Conservation (phyloP, 192 early-diverging fungal genomes). For the Podila epigama region DNA sequence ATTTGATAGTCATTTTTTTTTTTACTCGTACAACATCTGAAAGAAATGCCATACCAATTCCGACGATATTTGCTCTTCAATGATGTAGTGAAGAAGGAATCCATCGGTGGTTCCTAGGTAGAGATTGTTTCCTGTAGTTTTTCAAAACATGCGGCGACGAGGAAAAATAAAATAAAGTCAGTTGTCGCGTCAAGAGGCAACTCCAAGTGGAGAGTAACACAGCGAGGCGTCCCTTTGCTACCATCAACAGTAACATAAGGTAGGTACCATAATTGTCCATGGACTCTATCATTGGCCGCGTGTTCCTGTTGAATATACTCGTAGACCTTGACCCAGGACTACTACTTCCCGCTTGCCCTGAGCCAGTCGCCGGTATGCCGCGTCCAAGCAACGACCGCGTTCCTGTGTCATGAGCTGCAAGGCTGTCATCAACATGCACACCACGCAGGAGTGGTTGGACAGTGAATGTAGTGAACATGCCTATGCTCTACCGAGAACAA, state of each 20-base stretch:
- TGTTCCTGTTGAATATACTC: conserved; percentile 44
- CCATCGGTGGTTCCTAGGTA: conserved; percentile 83
- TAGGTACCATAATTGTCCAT: conserved; percentile 49
- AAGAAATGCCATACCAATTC: conserved; percentile 34
- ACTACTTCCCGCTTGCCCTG: conserved; percentile 3
- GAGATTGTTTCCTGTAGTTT: conserved; percentile 67
- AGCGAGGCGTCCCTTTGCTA: too few relatives aligned
- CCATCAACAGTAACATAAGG: neutral
- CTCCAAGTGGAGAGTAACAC: conserved; percentile 2
- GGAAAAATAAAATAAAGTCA: neutral
- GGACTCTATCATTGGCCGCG: conserved; percentile 16
- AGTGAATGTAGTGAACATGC: conserved; percentile 56
- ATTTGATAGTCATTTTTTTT: neutral
- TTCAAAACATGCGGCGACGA: neutral
- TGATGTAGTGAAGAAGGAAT: conserved; percentile 67
- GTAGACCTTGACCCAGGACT: conserved; percentile 23
- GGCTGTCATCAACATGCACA: conserved; percentile 47
- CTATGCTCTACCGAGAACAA: neutral
- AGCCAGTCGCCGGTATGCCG: conserved; percentile 19
- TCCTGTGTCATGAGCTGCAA: conserved; percentile 28
- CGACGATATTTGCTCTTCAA: conserved; percentile 58
- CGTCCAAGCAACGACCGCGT: conserved; percentile 18
- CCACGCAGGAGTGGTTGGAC: conserved; percentile 57
- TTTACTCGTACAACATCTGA: neutral
- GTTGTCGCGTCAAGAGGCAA: neutral